phyloP scores from a whole-genome alignment of 805 yeast species.

The Blastobotrys chiropterorum region DNA sequence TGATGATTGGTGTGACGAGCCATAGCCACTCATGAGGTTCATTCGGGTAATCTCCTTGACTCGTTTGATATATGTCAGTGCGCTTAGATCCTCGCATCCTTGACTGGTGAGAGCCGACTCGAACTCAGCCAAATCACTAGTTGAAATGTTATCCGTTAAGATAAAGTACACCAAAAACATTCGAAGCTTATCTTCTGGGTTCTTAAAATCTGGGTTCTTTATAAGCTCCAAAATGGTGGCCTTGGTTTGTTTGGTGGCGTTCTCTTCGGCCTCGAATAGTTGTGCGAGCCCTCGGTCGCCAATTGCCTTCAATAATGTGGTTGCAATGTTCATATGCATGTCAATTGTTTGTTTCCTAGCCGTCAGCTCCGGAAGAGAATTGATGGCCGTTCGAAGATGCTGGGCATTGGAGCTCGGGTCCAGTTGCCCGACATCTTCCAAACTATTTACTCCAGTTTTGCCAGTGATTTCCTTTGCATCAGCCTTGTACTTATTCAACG shows the following conservation, averaged over 20 bases:
- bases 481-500: constrained; percentile 69
- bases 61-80: constrained; percentile 70
- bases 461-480: constrained; percentile 84
- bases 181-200: constrained; percentile 68
- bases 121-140: constrained; percentile 51
- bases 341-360: constrained; percentile 83
- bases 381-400: constrained; percentile 61
- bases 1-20: constrained; percentile 6
- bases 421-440: constrained; percentile 63
- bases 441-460: constrained; percentile 62
- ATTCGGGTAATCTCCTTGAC: constrained; percentile 68
- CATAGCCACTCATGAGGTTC: constrained; percentile 20
- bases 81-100: constrained; percentile 48
- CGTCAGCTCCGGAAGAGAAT: constrained; percentile 86
- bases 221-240: constrained; percentile 47
- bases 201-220: constrained; percentile 53
- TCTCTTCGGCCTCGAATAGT: constrained; percentile 91
- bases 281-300: constrained; percentile 85
- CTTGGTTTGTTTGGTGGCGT: constrained; percentile 44
- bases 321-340: constrained; percentile 93
- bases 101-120: constrained; percentile 55
- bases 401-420: constrained; percentile 31
- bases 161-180: constrained; percentile 73
- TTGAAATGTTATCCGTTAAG: constrained; percentile 38
- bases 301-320: constrained; percentile 72